These are phyloP conservation scores for Karstenula rhodostoma DNA, from an alignment of 2,329 filamentous ascomycete species.

Conservation along the genomic window DNA sequence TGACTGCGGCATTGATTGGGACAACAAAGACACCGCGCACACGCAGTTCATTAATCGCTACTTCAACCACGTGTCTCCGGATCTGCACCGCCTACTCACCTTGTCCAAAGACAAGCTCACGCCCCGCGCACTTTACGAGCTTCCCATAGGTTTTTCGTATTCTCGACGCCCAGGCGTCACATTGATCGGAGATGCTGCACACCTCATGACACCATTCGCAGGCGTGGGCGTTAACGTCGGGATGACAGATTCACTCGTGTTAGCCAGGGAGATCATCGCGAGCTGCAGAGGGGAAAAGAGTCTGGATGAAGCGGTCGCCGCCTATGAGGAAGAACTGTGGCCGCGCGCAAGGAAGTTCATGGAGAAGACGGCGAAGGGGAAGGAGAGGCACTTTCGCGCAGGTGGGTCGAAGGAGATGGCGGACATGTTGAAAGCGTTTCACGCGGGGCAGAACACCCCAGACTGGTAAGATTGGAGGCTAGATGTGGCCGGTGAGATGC, in stretches of 20 bases:
- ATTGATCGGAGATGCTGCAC: conserved; percentile 67
- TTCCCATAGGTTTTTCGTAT: conserved; percentile 64
- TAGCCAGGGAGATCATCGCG: conserved; percentile 48
- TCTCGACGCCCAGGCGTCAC: conserved; percentile 59
- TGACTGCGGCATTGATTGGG: conserved; percentile 56
- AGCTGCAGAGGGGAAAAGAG: conserved; percentile 30
- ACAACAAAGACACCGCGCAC: conserved; percentile 48
- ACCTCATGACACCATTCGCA: conserved; percentile 66
- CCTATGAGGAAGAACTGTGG: conserved; percentile 31
- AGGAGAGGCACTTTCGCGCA: conserved; percentile 31
- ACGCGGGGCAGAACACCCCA: conserved; percentile 9
- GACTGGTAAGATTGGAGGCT: too few species aligned
- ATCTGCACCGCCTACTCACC: conserved; percentile 32
- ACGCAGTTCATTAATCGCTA: conserved; percentile 32
- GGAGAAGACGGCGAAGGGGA: conserved; percentile 28
- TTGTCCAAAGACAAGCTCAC: conserved; percentile 26
- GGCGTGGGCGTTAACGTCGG: conserved; percentile 68
- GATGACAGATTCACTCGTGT: conserved; percentile 62
- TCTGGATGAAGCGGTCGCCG: conserved; percentile 27
- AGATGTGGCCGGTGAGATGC: conserved; percentile 1
- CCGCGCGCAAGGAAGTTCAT: conserved; percentile 6
- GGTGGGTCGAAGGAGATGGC: conserved; percentile 31
- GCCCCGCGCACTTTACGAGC: conserved; percentile 57
- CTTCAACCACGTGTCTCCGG: conserved; percentile 46
- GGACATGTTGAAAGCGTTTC: conserved; percentile 30